Conservation (phyloP, 164 flowering plant species). For the Hamamelis virginiana region DNA sequence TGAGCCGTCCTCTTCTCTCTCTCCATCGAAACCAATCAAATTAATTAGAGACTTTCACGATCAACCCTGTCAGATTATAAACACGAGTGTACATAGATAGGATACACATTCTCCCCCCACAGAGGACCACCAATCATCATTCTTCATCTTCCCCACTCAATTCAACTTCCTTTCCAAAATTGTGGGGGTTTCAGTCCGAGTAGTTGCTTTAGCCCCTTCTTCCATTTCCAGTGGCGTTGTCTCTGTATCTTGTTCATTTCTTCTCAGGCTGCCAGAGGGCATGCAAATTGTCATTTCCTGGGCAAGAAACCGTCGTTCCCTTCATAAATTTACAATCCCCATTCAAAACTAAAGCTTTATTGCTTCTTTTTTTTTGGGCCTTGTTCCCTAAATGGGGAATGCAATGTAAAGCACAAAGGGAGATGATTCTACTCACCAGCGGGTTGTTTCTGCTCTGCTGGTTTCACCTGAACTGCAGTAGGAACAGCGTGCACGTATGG, state of each 20-base stretch:
- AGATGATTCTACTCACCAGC: conserved; percentile 56
- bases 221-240: not conserved
- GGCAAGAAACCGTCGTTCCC: conserved; percentile 24
- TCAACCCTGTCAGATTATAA: conserved; percentile 28
- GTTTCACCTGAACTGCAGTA: conserved; percentile 61
- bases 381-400: conserved; percentile 3
- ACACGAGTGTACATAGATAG: conserved; percentile 18
- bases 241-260: conserved; percentile 18
- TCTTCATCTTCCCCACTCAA: not conserved
- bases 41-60: conserved; percentile 19
- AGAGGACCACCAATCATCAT: not conserved
- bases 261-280: conserved; percentile 63
- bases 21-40: conserved; percentile 21
- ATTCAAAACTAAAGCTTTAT: not conserved
- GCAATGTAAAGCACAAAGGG: conserved; percentile 2
- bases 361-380: not conserved
- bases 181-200: conserved; percentile 15
- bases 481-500: conserved; percentile 62
- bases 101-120: not conserved
- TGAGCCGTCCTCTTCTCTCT: not conserved
- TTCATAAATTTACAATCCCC: conserved; percentile 17
- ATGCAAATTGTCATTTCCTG: conserved; percentile 48
- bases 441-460: conserved; percentile 78
- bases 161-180: conserved; percentile 14
- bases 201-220: not conserved